Evolutionary conservation across 129 eudicot species (phyloP).

Genomic region (Deinandra increscens): DNA sequence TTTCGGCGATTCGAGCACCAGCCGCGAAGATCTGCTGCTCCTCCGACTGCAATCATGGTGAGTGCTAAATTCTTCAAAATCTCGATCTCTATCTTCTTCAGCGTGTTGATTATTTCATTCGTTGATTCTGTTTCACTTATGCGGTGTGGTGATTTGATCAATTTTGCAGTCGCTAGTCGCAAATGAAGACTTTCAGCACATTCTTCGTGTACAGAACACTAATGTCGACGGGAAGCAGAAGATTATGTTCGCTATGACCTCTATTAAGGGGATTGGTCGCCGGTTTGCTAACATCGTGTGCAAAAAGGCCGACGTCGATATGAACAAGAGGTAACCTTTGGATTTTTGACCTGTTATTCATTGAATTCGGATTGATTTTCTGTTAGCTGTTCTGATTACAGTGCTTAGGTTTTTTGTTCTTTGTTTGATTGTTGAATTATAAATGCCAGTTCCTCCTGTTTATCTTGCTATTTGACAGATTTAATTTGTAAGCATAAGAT

Average conservation of each 20-base stretch:
- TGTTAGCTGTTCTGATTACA: not conserved
- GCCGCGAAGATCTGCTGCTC: constrained; percentile 27
- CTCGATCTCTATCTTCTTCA: not conserved
- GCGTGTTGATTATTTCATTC: not conserved
- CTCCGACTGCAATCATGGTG: constrained; percentile 27
- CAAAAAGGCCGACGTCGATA: constrained; percentile 67
- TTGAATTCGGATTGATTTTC: not conserved
- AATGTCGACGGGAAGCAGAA: constrained; percentile 71
- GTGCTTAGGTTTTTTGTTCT: not conserved
- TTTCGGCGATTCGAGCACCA: not conserved
- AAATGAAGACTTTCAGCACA: constrained; percentile 64
- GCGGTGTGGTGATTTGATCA: not conserved
- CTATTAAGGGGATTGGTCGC: constrained; percentile 72
- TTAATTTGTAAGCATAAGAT: no score
- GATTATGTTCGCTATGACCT: constrained; percentile 68
- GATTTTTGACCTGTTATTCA: not conserved
- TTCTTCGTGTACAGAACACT: constrained; percentile 72
- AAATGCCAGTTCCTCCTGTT: not conserved
- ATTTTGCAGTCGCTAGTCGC: constrained; percentile 53
- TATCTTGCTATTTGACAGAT: not conserved
- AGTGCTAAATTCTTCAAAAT: not conserved
- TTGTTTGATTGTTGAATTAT: not conserved
- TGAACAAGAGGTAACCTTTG: constrained; percentile 56
- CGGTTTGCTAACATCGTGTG: constrained; percentile 68
- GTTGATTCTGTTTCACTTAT: not conserved